Evolutionary conservation across 805 yeast species (phyloP).

Genomic region (Candida hungchunana): DNA sequence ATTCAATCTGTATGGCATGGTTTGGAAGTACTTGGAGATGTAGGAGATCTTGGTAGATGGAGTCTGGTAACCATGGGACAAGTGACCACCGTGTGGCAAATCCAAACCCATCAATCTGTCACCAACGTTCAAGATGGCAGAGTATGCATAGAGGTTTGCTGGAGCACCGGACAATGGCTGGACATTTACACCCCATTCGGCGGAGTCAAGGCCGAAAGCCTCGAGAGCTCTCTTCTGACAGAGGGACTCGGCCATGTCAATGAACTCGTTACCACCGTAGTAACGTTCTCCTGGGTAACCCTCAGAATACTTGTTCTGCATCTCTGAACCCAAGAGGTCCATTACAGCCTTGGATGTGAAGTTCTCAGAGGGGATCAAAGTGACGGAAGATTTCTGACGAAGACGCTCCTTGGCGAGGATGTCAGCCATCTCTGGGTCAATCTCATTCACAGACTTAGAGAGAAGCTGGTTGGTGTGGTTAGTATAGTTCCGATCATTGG

Average conservation of each 20-base stretch:
- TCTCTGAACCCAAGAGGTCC: constrained; percentile 95
- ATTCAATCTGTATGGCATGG: constrained; percentile 94
- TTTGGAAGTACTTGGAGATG: constrained; percentile 91
- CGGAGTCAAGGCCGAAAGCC: constrained; percentile 72
- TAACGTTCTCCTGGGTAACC: constrained; percentile 99
- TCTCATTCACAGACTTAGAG: constrained; percentile 35
- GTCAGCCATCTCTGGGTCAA: constrained; percentile 75
- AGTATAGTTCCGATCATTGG: background rate
- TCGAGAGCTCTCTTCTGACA: constrained; percentile 92
- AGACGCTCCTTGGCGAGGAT: constrained; percentile 75
- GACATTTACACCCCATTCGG: constrained; percentile 95
- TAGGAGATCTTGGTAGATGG: constrained; percentile 83
- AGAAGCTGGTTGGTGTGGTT: constrained; percentile 8
- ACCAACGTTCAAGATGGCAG: constrained; percentile 82
- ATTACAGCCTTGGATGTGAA: constrained; percentile 94
- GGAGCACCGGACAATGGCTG: constrained; percentile 96
- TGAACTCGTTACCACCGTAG: constrained; percentile 97
- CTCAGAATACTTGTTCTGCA: constrained; percentile 98
- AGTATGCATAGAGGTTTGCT: constrained; percentile 90
- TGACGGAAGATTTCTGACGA: constrained; percentile 92
- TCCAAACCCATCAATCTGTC: constrained; percentile 97
- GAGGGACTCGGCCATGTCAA: constrained; percentile 86
- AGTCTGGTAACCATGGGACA: constrained; percentile 96
- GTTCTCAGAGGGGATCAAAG: constrained; percentile 94
- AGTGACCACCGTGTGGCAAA: constrained; percentile 97